Evolutionary conservation across 352 stramenopile genomes (phyloP), one percentile per base, ranked within the genome.

Genomic region (Globisporangium carolinianum): DNA sequence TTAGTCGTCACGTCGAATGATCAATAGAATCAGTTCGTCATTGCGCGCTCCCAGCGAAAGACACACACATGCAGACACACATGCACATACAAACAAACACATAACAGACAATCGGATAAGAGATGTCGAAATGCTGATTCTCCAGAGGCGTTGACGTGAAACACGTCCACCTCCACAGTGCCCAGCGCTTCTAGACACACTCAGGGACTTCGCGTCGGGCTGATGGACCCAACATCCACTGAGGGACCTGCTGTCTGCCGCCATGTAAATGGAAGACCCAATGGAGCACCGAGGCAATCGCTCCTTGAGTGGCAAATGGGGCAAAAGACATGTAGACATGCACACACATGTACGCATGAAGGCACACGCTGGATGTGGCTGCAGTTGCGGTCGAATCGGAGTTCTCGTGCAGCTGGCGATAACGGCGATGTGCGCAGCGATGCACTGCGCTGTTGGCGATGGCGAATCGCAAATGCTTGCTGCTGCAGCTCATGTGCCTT

Each of bases 101-200:
- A 55, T 18, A 37, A 37, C 32, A 65, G 4, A 4, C 39, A 58
- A 41, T 53, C 12, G 36, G 10, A 6, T 15, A 47, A 42, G 51
- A 45, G 46, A 79, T 88, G 78, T 86, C 65, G 78, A 85, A 88
- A 86, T 88, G 78, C 78, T 88, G 78, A 88, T 88, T 88, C 76
- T 85, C 72, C 74, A 62, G 61, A 63, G 61, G 69, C 74, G 68
- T 71, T 65, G 73, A 60, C 72, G 75, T 75, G 83, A 70, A 85
- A 79, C 76, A 71, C 75, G 66, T 62, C 57, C 58, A 67, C 66
- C 76, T 66, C 70, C 65, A 79, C 85, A 88, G 75, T 88, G 78
- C 78, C 78, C 78, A 88, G 78, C 78, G 71, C 66, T 86, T 83
- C 78, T 86, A 66, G 74, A 63, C 74, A 42, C 72, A 64, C 65